Conservation (phyloP, 345 rosid species). For the Mangifera indica region DNA sequence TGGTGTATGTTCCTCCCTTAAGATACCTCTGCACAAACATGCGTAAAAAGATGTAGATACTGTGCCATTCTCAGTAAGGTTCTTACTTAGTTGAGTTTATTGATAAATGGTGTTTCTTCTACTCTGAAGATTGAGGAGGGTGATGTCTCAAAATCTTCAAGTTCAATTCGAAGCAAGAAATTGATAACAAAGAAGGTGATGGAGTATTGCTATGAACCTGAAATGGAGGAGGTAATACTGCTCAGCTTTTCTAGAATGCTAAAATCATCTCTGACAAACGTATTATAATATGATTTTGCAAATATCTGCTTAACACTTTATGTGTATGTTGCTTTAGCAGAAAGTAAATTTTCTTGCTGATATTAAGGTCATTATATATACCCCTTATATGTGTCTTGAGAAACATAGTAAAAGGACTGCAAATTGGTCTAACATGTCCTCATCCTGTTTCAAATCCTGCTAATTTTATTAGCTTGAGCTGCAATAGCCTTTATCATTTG, state of each 20-base stretch:
- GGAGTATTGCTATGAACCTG: slow-evolving; percentile 96
- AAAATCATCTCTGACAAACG: neutral
- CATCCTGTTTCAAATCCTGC: neutral
- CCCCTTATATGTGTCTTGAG: neutral
- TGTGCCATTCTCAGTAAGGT: neutral
- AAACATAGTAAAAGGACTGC: neutral
- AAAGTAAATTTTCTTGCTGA: slow-evolving; percentile 1
- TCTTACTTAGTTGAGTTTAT: neutral
- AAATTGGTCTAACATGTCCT: neutral
- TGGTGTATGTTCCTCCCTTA: neutral
- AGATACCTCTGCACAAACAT: neutral
- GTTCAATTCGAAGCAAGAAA: slow-evolving; percentile 66
- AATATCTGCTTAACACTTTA: slow-evolving; percentile 1
- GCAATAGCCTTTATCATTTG: neutral
- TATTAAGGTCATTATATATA: neutral
- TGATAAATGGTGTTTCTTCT: slow-evolving; percentile 2
- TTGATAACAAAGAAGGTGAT: slow-evolving; percentile 61
- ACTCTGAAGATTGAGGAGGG: slow-evolving; percentile 62
- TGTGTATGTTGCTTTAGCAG: neutral
- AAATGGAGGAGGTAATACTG: slow-evolving; percentile 89
- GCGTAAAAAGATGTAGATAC: neutral
- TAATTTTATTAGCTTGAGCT: neutral
- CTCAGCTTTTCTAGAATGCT: slow-evolving; percentile 1
- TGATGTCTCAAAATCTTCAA: slow-evolving; percentile 56
- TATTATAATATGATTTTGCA: neutral